Base-by-base conservation (phyloP, 2,329 filamentous ascomycete genomes). In the Penicillium freii region DNA sequence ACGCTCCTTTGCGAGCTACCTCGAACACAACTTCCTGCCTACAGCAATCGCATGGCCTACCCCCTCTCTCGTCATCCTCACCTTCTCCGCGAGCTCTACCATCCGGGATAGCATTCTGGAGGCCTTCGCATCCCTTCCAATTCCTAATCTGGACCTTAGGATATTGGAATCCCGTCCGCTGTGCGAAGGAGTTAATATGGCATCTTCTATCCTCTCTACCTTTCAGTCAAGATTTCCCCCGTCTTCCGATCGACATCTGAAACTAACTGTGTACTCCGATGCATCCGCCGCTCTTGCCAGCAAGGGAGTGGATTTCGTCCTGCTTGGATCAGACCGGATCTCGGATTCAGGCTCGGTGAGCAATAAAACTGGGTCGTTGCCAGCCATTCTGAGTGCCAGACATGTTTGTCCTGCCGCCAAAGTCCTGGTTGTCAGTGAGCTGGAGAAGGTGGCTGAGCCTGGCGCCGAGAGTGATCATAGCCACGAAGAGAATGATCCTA, bases 131-230 rank as follows among this genome's bases (percentile, higher is more conserved):
- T 62, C 64, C 1, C 67, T 75, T 3, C 69, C 65, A 1, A 67
- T 79, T 8, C 31, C 64, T 59, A 60, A 43, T 0, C 66, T 88
- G 9, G 80, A 86, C 49, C 70, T 90, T 19, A 81, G 80, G 5
- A 76, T 90, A 31, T 77, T 90, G 4, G 87, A 90, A 69, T 89
- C 87, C 2, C 78, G 87, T 0, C 87, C 87, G 0, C 76, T 86
- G 0, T 89, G 81, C 61, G 87, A 90, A 71, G 87, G 87, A 8
- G 83, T 83, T 5, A 80, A 77, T 9, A 77, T 86, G 51, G 84
- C 83, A 58, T 83, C 62, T 67, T 73, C 55, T 47, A 63, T 60
- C 38, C 57, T 57, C 56, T 71, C 62, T 8, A 58, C 64, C 9
- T 69, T 63, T 25, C 62, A 61, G 45, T 55, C 59, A 29, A 67